Evolutionary conservation across 2,329 filamentous ascomycete genomes (phyloP).

Genomic region (Dryadomyces quercivorus): DNA sequence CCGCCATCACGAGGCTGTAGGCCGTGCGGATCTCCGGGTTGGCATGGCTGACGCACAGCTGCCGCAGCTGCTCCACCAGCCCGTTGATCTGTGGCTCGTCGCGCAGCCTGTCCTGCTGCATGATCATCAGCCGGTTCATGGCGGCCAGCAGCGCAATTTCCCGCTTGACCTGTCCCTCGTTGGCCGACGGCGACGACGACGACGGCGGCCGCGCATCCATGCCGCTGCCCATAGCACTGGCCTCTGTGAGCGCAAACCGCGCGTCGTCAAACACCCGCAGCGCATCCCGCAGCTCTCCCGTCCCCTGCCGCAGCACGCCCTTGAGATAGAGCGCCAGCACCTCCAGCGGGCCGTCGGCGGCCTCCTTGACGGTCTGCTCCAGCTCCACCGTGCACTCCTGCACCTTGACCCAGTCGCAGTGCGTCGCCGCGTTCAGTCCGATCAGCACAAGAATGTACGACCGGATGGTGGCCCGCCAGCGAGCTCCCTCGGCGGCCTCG

Average conservation of each 20-base stretch:
- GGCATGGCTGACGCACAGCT: constrained; percentile 54
- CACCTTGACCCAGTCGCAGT: constrained; percentile 58
- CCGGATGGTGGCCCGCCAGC: constrained; percentile 54
- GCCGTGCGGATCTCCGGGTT: constrained; percentile 68
- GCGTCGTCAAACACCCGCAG: constrained; percentile 52
- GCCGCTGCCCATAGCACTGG: constrained; percentile 5
- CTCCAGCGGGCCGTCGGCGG: constrained; percentile 31
- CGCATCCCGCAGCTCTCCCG: constrained; percentile 58
- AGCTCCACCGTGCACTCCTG: constrained; percentile 43
- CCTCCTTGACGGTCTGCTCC: constrained; percentile 27
- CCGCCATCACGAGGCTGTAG: constrained; percentile 63
- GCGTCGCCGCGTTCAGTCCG: constrained; percentile 55
- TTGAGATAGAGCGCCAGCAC: constrained; percentile 58
- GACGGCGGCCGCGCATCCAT: constrained; percentile 11
- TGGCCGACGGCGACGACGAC: constrained; percentile 18
- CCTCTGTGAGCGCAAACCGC: constrained; percentile 38
- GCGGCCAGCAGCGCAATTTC: constrained; percentile 55
- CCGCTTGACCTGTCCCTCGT: constrained; percentile 29
- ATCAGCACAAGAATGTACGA: constrained; percentile 62
- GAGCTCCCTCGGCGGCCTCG: constrained; percentile 43
- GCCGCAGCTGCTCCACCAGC: constrained; percentile 53
- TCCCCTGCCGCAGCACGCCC: constrained; percentile 66
- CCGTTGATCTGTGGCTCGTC: constrained; percentile 46
- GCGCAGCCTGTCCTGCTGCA: constrained; percentile 47
- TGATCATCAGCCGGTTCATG: constrained; percentile 61